Evolutionary conservation across 2,329 filamentous ascomycete species (phyloP).

Genomic region (Alternaria brassicicola): DNA sequence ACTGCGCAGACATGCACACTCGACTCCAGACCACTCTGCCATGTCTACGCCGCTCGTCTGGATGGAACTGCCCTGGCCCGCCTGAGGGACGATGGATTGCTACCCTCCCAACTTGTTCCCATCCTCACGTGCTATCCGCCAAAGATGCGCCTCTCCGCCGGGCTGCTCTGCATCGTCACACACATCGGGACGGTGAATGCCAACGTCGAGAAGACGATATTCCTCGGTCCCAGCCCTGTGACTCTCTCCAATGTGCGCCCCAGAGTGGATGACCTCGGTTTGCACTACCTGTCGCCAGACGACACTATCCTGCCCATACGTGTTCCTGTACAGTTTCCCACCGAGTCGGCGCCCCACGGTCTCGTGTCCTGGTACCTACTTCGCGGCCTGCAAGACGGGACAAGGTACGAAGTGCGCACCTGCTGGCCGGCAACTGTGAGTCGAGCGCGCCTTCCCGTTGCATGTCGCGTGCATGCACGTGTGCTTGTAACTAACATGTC

Average conservation of each 20-base stretch:
- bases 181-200: slow-evolving; percentile 55
- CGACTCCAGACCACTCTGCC: neutral
- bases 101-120: neutral
- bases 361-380: slow-evolving; percentile 80
- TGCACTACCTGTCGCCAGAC: slow-evolving; percentile 68
- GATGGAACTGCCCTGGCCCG: slow-evolving; percentile 19
- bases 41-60: neutral
- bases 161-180: slow-evolving; percentile 40
- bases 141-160: slow-evolving; percentile 44
- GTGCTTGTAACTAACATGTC: slow-evolving; percentile 21
- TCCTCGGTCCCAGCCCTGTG: slow-evolving; percentile 70
- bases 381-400: slow-evolving; percentile 68
- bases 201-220: slow-evolving; percentile 92
- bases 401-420: slow-evolving; percentile 87
- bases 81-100: slow-evolving; percentile 18
- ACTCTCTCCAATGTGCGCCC: slow-evolving; percentile 62
- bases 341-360: slow-evolving; percentile 59
- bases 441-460: slow-evolving; percentile 2
- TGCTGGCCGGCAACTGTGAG: slow-evolving; percentile 93
- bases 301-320: slow-evolving; percentile 63
- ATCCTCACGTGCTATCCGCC: slow-evolving; percentile 16
- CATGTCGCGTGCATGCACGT: neutral
- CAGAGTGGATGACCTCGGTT: slow-evolving; percentile 64
- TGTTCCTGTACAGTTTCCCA: slow-evolving; percentile 72
- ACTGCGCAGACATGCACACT: neutral